Base-by-base conservation (phyloP, 441 rosid genomes). In the Eutrema salsugineum region DNA sequence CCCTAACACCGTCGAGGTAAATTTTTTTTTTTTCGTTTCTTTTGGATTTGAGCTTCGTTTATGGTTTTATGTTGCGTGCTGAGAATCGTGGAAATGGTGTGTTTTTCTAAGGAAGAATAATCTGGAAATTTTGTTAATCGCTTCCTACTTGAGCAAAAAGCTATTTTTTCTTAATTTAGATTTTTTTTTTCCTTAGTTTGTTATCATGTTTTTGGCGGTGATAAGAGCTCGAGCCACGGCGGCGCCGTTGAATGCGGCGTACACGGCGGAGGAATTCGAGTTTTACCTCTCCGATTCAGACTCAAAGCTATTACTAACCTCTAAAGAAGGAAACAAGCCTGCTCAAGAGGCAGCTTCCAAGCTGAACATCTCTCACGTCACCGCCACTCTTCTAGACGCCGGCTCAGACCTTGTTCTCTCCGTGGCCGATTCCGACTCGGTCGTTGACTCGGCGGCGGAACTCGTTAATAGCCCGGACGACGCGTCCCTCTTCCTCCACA, bases 271-370 rank as follows among this genome's bases (percentile, higher is more conserved):
- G 54, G 98, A 93, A 51, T 90, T 90, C 71, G 97, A 87, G 84
- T 93, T 93, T 74, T 93, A 93, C 79, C 88, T 93, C 16, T 81
- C 97, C 6, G 98, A 93, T 72, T 93, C 98, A 5, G 97, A 87
- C 39, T 87, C 98, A 3, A 90, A 87, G 86, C 78, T 90, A 10
- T 76, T 90, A 5, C 6, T 93, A 44, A 88, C 89, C 8, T 53
- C 84, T 0, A 46, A 47, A 14, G 88, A 86, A 63, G 93, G 95
- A n/a, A 85, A 86, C 77, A 16, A 16, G 3, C 59, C 88, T 3
- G 97, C 91, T 65, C 84, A 86, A 77, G 68, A 83, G 17, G 95
- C 98, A 0, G 93, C 97, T 51, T 71, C 86, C 5, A 88, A 90
- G 82, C 97, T 90, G 6, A 80, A 71, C 12, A 83, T 93, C 68